These are phyloP conservation scores for Globisporangium paddicum DNA, from an alignment of 352 stramenopile species.

Conservation along the genomic window DNA sequence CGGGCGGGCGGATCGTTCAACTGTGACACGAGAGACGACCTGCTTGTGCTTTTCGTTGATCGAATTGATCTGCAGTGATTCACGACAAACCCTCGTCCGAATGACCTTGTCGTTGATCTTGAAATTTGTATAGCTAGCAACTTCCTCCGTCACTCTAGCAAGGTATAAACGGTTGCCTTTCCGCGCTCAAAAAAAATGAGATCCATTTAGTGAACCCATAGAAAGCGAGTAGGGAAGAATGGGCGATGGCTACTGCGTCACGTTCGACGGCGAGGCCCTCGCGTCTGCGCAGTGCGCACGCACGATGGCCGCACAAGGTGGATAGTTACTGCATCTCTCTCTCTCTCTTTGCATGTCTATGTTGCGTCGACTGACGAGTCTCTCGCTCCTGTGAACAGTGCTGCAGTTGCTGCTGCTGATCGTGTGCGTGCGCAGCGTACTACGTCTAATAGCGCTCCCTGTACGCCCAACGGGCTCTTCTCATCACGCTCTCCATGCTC, in stretches of 20 bases:
- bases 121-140: no score
- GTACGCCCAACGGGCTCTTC: neutral
- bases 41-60: neutral
- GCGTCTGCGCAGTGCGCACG: slow-evolving; percentile 10
- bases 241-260: slow-evolving; percentile 7
- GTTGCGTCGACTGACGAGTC: neutral
- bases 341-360: no score
- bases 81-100: no score
- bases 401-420: slow-evolving; percentile 31
- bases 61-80: no score
- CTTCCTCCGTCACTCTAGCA: no score
- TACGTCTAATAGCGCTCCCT: slow-evolving; percentile 17
- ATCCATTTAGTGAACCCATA: slow-evolving; percentile 5
- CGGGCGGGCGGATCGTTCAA: neutral
- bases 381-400: slow-evolving; percentile 11
- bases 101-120: no score
- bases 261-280: slow-evolving; percentile 10
- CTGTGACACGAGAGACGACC: neutral
- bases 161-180: neutral
- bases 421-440: slow-evolving; percentile 34
- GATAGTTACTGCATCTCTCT: neutral
- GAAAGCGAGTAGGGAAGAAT: neutral
- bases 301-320: slow-evolving; percentile 4
- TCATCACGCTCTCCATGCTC: neutral
- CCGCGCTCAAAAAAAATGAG: neutral